Percentiles rank a stretch among this genome's conserved stretches.
Evolutionary conservation across 768 basidiomycete genomes (phyloP).

Genomic region (Lactifluus subvellereus): DNA sequence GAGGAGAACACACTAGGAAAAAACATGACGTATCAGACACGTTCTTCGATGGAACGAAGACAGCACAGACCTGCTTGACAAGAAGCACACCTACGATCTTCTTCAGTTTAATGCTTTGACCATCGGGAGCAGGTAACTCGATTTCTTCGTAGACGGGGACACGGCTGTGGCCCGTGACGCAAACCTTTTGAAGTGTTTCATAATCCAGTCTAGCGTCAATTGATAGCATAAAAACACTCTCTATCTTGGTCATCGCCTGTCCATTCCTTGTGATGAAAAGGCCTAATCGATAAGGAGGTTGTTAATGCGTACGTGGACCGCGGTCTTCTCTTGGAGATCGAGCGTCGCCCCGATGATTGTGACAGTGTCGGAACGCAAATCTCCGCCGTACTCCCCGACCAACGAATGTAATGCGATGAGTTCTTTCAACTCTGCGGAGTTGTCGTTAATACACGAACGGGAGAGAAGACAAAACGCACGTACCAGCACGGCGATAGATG

Average conservation of each 20-base stretch:
- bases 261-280: conserved; percentile 12
- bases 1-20: conserved; percentile 25
- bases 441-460: background rate
- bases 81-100: conserved; percentile 83
- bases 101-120: conserved; percentile 50
- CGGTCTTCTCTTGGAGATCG: conserved; percentile 83
- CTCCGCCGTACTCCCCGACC: conserved; percentile 69
- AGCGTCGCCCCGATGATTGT: conserved; percentile 86
- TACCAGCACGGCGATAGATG: conserved; percentile 70
- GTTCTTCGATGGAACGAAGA: background rate
- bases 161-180: conserved; percentile 25
- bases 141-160: conserved; percentile 26
- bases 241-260: conserved; percentile 76
- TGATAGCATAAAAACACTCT: conserved; percentile 80
- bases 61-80: conserved; percentile 61
- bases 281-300: background rate
- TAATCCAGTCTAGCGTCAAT: conserved; percentile 82
- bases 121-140: conserved; percentile 20
- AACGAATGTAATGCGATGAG: conserved; percentile 84
- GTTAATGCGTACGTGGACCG: conserved; percentile 38
- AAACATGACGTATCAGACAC: background rate
- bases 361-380: conserved; percentile 81
- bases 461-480: background rate
- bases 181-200: conserved; percentile 44
- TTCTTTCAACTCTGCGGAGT: conserved; percentile 60